phyloP scores from a whole-genome alignment of 2,329 filamentous ascomycete genomes.

The Penicillium brevicompactum region DNA sequence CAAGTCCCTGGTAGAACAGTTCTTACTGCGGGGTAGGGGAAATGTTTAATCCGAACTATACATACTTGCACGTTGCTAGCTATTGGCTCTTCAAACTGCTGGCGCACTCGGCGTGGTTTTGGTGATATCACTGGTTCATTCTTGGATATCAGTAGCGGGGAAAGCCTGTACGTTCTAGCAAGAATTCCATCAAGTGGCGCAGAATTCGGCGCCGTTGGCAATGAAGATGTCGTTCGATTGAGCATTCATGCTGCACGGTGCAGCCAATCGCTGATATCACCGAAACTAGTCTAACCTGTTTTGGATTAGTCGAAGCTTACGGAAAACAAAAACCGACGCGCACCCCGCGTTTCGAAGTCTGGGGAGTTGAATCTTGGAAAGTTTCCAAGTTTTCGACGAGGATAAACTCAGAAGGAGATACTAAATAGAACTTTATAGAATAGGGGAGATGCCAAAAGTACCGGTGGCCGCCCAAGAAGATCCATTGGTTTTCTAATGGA shows the following conservation, averaged over 20 bases:
- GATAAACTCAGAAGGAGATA: background rate
- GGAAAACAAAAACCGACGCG: background rate
- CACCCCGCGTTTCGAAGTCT: background rate
- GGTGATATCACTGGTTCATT: background rate
- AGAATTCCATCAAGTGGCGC: background rate
- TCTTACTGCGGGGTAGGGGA: background rate
- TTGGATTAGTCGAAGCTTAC: background rate
- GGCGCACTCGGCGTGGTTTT: no score
- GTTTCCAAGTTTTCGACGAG: background rate
- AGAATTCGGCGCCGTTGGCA: background rate
- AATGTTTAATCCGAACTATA: conserved; percentile 5
- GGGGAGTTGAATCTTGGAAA: background rate
- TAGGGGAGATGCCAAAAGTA: no score
- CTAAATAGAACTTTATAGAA: no score
- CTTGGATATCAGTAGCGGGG: background rate
- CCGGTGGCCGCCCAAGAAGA: no score
- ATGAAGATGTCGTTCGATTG: background rate
- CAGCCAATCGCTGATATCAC: conserved; percentile 4
- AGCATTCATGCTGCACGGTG: background rate
- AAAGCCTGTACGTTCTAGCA: background rate
- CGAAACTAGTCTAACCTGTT: background rate
- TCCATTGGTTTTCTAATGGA: no score
- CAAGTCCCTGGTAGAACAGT: background rate
- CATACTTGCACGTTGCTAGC: background rate
- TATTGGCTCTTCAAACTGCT: background rate